Conservation (phyloP, 2,329 filamentous ascomycete genomes). For the Dothistroma pini region DNA sequence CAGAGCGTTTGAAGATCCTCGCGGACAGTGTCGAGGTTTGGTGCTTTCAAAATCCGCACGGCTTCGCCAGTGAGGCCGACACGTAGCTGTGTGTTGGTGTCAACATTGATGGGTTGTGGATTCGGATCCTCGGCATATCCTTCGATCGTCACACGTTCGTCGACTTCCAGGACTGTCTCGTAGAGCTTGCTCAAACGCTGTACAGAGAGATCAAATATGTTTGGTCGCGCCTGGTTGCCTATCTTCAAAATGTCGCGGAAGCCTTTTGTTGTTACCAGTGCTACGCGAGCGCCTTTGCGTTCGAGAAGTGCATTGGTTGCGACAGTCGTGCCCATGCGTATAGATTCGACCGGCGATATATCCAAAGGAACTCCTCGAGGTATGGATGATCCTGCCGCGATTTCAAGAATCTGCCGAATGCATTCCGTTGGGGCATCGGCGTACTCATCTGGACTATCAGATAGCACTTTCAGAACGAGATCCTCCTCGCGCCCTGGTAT, state of each 20-base stretch:
- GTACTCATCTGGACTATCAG: slow-evolving; percentile 87
- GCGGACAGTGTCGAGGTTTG: slow-evolving; percentile 55
- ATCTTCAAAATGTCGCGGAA: slow-evolving; percentile 86
- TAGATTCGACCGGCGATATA: slow-evolving; percentile 81
- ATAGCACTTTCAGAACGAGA: no score
- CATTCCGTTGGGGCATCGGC: slow-evolving; percentile 86
- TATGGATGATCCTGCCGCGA: slow-evolving; percentile 70
- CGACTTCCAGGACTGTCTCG: slow-evolving; percentile 78
- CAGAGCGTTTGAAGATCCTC: slow-evolving; percentile 64
- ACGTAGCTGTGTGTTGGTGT: slow-evolving; percentile 61
- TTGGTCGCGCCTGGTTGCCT: slow-evolving; percentile 83
- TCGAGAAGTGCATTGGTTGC: slow-evolving; percentile 90
- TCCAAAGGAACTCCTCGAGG: slow-evolving; percentile 76
- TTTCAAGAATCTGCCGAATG: slow-evolving; percentile 78
- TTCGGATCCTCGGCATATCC: slow-evolving; percentile 87
- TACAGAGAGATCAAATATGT: slow-evolving; percentile 89
- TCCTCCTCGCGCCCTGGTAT: slow-evolving; percentile 22
- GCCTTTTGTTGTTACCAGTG: slow-evolving; percentile 79
- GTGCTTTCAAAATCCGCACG: slow-evolving; percentile 64
- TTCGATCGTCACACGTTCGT: slow-evolving; percentile 85
- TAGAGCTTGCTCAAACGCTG: slow-evolving; percentile 86
- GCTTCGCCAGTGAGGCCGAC: slow-evolving; percentile 70
- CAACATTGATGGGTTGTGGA: no score
- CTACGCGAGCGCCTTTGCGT: slow-evolving; percentile 83
- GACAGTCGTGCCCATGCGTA: slow-evolving; percentile 94